Conservation (phyloP, 2,329 filamentous ascomycete genomes). For the Diaporthe sp. region DNA sequence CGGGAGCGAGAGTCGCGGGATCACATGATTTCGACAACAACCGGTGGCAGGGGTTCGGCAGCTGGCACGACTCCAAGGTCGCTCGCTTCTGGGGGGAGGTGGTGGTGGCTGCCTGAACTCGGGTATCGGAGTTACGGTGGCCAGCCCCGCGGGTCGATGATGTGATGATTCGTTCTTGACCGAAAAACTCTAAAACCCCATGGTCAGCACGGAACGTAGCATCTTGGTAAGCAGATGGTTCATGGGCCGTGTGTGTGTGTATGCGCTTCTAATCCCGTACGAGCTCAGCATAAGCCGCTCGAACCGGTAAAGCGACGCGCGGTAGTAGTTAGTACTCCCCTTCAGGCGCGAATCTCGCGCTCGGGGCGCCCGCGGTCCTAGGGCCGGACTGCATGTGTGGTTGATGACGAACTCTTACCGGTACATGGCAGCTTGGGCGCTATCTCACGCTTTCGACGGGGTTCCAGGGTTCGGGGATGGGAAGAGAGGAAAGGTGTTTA, state of each 20-base stretch:
- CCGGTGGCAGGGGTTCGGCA: not conserved
- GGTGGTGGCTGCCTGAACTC: constrained; percentile 5
- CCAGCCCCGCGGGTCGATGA: too few species aligned
- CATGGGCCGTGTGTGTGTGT: not conserved
- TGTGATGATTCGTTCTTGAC: not conserved
- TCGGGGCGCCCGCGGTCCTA: not conserved
- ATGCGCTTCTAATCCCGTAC: not conserved
- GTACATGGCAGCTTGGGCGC: not conserved
- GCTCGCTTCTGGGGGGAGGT: not conserved
- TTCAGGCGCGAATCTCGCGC: not conserved
- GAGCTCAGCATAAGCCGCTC: not conserved
- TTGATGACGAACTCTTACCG: not conserved
- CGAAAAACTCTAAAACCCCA: not conserved
- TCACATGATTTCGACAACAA: constrained; percentile 4
- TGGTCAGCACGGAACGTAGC: not conserved
- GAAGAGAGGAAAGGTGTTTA: not conserved
- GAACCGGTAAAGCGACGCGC: not conserved
- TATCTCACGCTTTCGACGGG: not conserved
- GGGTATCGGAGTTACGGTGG: not conserved
- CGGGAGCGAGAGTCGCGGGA: too few species aligned
- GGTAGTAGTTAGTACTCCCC: too few species aligned
- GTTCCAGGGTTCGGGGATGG: not conserved
- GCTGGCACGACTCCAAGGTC: not conserved
- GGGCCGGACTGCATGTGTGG: not conserved
- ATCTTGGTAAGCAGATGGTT: not conserved